phyloP scores from a whole-genome alignment of 441 rosid species.

The Populus trichocarpa region DNA sequence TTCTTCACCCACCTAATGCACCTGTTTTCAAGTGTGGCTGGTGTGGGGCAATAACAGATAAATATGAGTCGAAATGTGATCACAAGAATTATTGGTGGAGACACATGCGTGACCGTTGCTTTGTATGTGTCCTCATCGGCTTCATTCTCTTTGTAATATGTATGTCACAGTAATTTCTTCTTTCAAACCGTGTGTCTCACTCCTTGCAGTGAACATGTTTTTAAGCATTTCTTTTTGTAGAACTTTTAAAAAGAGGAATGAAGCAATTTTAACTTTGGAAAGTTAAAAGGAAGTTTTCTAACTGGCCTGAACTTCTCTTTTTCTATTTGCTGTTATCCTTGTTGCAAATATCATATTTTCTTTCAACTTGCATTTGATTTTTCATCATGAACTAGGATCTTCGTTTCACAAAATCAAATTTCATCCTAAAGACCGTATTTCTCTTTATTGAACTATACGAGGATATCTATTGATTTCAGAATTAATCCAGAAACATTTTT shows the following conservation, averaged over 20 bases:
- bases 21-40: constrained; percentile 86
- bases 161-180: constrained; percentile 33
- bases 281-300: not conserved
- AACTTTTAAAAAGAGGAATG: not conserved
- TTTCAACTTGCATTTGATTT: not conserved
- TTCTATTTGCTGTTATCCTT: too few species aligned
- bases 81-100: constrained; percentile 60
- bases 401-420: not conserved
- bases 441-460: not conserved
- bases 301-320: too few species aligned
- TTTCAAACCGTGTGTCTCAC: not conserved
- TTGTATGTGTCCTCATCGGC: constrained; percentile 50
- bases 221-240: not conserved
- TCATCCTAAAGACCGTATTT: not conserved
- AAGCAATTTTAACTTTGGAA: not conserved
- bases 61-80: constrained; percentile 39
- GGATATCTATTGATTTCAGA: not conserved
- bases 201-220: not conserved
- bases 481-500: not conserved
- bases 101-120: constrained; percentile 77
- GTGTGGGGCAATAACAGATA: constrained; percentile 93
- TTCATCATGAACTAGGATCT: not conserved
- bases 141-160: constrained; percentile 81
- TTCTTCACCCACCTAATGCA: constrained; percentile 66
- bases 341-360: not conserved